These are phyloP conservation scores for Lichina pygmaea DNA, from an alignment of 495 filamentous ascomycete genomes.

Conservation along the genomic window DNA sequence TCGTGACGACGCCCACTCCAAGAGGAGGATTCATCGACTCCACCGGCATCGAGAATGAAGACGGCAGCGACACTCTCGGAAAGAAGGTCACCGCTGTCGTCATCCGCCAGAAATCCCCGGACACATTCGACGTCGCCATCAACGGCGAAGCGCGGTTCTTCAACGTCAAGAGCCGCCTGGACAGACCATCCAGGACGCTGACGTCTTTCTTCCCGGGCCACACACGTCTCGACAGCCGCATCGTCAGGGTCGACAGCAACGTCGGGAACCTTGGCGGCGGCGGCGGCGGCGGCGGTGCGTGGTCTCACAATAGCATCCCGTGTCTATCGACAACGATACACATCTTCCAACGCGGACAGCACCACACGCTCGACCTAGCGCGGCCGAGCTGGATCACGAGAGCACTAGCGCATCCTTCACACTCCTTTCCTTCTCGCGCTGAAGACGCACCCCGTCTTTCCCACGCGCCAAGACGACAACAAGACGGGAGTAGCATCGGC, in stretches of 20 bases:
- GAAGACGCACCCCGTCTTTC: not conserved
- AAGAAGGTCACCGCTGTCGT: slow-evolving; percentile 16
- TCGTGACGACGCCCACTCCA: slow-evolving; percentile 5
- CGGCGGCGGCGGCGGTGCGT: no score
- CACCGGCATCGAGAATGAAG: slow-evolving; percentile 11
- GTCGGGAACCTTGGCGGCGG: not conserved
- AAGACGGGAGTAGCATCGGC: no score
- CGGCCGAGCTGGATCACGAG: slow-evolving; percentile 64
- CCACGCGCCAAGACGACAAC: no score
- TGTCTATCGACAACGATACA: slow-evolving; percentile 18
- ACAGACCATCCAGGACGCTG: slow-evolving; percentile 15
- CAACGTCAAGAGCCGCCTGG: slow-evolving; percentile 16
- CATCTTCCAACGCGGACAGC: slow-evolving; percentile 58
- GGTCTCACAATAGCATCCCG: no score
- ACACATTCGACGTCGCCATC: slow-evolving; percentile 37
- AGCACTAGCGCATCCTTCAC: slow-evolving; percentile 24
- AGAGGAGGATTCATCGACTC: slow-evolving; percentile 3
- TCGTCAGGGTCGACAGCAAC: slow-evolving; percentile 39
- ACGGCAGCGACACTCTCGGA: slow-evolving; percentile 7
- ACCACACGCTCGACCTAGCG: slow-evolving; percentile 40
- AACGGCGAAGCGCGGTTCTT: slow-evolving; percentile 20
- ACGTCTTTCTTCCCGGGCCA: slow-evolving; percentile 37
- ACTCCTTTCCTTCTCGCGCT: not conserved
- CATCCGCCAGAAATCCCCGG: slow-evolving; percentile 33
- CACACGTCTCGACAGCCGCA: slow-evolving; percentile 52